Conservation (phyloP, 352 stramenopile species). For the Globisporangium ultimum region DNA sequence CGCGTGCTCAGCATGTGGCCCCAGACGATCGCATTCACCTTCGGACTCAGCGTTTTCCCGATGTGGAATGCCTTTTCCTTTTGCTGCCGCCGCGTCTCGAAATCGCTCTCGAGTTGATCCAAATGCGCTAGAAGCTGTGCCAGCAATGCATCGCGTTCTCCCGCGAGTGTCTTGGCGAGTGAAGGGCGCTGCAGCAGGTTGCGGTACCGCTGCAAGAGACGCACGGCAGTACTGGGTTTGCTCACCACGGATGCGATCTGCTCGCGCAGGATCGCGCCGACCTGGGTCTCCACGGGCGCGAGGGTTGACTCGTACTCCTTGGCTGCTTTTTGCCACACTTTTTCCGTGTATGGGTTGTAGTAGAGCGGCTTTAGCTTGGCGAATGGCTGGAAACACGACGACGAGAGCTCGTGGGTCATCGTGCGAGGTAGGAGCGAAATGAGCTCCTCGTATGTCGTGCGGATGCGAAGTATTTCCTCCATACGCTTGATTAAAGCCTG, state of each 20-base stretch:
- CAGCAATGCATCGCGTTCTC: slow-evolving; percentile 87
- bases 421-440: slow-evolving; percentile 52
- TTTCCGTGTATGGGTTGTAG: slow-evolving; percentile 91
- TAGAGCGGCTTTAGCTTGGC: slow-evolving; percentile 64
- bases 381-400: slow-evolving; percentile 72
- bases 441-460: slow-evolving; percentile 89
- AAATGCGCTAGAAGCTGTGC: slow-evolving; percentile 82
- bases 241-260: slow-evolving; percentile 57
- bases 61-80: slow-evolving; percentile 42
- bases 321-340: slow-evolving; percentile 70
- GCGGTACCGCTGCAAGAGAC: slow-evolving; percentile 83
- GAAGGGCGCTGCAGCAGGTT: slow-evolving; percentile 76
- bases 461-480: slow-evolving; percentile 75
- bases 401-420: slow-evolving; percentile 33
- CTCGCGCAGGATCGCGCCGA: slow-evolving; percentile 80
- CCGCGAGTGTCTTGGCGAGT: slow-evolving; percentile 69
- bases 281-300: slow-evolving; percentile 74
- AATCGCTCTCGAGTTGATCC: slow-evolving; percentile 87
- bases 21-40: slow-evolving; percentile 86
- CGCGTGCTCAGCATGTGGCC: slow-evolving; percentile 64
- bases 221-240: slow-evolving; percentile 63
- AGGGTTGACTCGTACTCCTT: slow-evolving; percentile 78
- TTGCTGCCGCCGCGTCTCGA: slow-evolving; percentile 51
- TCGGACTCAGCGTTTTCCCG: slow-evolving; percentile 80
- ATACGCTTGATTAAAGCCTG: slow-evolving; percentile 60